Evolutionary conservation across 768 basidiomycete genomes (phyloP).

Genomic region (Trametes punicea): DNA sequence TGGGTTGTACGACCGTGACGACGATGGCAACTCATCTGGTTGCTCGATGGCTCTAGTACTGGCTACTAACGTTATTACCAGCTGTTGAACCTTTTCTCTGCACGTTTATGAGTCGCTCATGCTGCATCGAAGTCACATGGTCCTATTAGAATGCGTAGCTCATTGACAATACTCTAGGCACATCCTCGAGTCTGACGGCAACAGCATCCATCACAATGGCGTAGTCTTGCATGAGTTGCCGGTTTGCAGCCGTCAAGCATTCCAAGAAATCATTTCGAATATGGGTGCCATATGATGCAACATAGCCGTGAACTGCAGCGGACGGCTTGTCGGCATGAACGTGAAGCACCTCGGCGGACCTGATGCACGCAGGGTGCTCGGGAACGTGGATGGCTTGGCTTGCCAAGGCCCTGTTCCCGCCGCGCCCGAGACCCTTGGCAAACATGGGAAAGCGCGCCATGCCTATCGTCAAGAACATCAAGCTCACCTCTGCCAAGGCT

Average conservation of each 20-base stretch:
- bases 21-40: too few relatives aligned
- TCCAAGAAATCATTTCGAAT: conserved; percentile 1
- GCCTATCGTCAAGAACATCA: conserved; percentile 9
- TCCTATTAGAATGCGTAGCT: too few relatives aligned
- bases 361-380: not conserved
- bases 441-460: conserved; percentile 11
- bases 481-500: conserved; percentile 18
- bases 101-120: too few relatives aligned
- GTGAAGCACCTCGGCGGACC: conserved; percentile 7
- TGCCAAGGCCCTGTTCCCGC: conserved; percentile 16
- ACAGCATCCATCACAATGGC: too few relatives aligned
- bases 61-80: too few relatives aligned
- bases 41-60: too few relatives aligned
- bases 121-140: too few relatives aligned
- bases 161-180: too few relatives aligned
- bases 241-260: not conserved
- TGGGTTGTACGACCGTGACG: too few relatives aligned
- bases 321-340: conserved; percentile 13
- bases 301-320: not conserved
- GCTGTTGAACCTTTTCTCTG: too few relatives aligned
- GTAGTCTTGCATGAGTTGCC: not conserved
- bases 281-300: conserved; percentile 7
- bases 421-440: conserved; percentile 18
- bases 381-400: conserved; percentile 16
- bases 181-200: too few relatives aligned